A percentile compares a stretch with the other conserved stretches of the same genome.
Conservation (phyloP, 73 alveolate species). For the Paramecium pentaurelia region DNA sequence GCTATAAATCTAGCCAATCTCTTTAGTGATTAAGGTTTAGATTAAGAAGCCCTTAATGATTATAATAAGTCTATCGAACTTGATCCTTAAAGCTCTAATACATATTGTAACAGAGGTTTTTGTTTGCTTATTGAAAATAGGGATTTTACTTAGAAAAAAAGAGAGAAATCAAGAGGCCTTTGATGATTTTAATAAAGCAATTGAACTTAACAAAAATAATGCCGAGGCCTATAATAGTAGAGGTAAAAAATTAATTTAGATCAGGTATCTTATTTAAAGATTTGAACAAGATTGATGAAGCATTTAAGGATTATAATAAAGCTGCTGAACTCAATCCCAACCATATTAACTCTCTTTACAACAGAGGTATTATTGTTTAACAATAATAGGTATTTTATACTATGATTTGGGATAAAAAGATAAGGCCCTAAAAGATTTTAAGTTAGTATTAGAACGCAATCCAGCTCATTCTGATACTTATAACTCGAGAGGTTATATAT, state of each 20-base stretch:
- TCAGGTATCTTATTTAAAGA: neutral
- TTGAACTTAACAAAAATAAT: neutral
- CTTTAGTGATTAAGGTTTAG: neutral
- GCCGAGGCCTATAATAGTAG: neutral
- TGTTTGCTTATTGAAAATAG: neutral
- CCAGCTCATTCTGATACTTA: neutral
- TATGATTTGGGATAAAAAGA: neutral
- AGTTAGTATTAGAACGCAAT: neutral
- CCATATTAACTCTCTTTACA: neutral
- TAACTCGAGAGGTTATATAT: neutral
- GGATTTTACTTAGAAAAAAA: neutral
- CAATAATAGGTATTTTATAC: neutral
- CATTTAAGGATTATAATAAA: neutral
- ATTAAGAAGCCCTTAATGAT: neutral
- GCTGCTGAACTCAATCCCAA: neutral
- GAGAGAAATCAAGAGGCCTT: neutral
- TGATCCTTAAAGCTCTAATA: neutral
- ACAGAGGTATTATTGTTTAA: neutral
- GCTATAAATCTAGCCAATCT: neutral
- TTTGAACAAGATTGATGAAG: neutral
- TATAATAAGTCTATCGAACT: neutral
- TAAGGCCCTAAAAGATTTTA: neutral
- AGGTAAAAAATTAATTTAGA: neutral
- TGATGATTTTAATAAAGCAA: neutral
- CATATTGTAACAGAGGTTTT: neutral